Conservation (phyloP, 768 basidiomycete genomes). For the Chalciporus chontae region DNA sequence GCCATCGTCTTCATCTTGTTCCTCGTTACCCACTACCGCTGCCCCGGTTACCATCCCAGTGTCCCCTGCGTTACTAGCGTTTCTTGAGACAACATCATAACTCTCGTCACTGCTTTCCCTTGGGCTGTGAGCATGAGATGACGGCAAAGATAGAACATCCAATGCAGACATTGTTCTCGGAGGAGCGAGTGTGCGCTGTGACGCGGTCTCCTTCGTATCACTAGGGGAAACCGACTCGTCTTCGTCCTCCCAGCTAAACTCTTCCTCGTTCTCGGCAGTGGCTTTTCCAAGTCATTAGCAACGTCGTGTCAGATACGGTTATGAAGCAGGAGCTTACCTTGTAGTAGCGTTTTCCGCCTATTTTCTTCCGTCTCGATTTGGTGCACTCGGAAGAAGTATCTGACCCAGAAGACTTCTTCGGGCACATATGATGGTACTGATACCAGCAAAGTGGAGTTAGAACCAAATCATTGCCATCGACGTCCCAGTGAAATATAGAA, state of each 20-base stretch:
- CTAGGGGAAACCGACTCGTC: conserved; percentile 47
- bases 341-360: conserved; percentile 71
- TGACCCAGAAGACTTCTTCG: conserved; percentile 72
- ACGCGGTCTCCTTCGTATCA: conserved; percentile 11
- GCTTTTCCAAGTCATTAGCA: conserved; percentile 33
- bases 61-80: conserved; percentile 42
- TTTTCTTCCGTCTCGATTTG: conserved; percentile 79
- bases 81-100: conserved; percentile 62
- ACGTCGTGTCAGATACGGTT: neutral
- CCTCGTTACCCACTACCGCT: conserved; percentile 29
- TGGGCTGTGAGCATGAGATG: conserved; percentile 39
- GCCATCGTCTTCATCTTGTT: conserved; percentile 35
- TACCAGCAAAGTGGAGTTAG: neutral
- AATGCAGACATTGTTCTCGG: conserved; percentile 15
- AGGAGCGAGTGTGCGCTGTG: conserved; percentile 26
- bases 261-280: conserved; percentile 72
- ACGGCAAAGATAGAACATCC: conserved; percentile 25
- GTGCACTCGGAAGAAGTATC: conserved; percentile 86
- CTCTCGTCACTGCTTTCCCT: conserved; percentile 63
- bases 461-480: conserved; percentile 16
- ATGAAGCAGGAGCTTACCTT: conserved; percentile 43
- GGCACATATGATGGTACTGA: conserved; percentile 69
- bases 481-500: neutral
- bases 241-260: conserved; percentile 94
- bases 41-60: conserved; percentile 20